Conservation (phyloP, 805 yeast genomes). For the Myxozyma udenii region DNA sequence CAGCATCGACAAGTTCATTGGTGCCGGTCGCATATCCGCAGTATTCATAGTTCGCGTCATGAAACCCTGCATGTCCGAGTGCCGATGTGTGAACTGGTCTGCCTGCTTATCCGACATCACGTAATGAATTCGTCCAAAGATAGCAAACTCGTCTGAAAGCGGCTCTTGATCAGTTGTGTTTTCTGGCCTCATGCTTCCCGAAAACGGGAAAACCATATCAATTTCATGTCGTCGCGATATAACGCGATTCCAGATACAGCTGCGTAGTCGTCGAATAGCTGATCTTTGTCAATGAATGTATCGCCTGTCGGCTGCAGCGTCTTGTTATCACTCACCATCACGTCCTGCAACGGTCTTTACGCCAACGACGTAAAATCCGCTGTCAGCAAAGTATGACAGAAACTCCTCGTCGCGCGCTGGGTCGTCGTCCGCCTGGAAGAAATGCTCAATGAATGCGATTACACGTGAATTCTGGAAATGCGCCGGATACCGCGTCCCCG, state of each 20-base stretch:
- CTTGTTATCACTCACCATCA: conserved; percentile 2
- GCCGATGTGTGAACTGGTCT: neutral
- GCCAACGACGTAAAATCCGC: conserved; percentile 15
- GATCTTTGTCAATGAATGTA: neutral
- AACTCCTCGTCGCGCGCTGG: conserved; percentile 8
- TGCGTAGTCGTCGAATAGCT: conserved; percentile 6
- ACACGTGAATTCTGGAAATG: conserved; percentile 7
- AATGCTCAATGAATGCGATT: conserved; percentile 8
- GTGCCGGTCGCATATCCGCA: neutral
- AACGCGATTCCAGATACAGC: conserved; percentile 1
- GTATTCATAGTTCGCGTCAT: neutral
- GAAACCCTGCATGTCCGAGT: neutral
- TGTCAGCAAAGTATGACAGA: conserved; percentile 11
- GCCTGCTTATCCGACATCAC: conserved; percentile 8
- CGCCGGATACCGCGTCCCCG: conserved; percentile 10
- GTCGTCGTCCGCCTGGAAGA: conserved; percentile 10
- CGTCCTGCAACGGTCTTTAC: conserved; percentile 13
- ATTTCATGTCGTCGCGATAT: conserved; percentile 9
- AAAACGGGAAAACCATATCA: conserved; percentile 13
- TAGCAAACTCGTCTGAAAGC: conserved; percentile 8
- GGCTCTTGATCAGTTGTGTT: neutral
- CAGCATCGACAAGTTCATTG: neutral
- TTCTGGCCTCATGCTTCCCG: too few species aligned
- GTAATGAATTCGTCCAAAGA: conserved; percentile 14
- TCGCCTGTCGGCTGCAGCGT: neutral